Evolutionary conservation across 192 early-diverging fungal species (phyloP).

Genomic region (Glomus cerebriforme): DNA sequence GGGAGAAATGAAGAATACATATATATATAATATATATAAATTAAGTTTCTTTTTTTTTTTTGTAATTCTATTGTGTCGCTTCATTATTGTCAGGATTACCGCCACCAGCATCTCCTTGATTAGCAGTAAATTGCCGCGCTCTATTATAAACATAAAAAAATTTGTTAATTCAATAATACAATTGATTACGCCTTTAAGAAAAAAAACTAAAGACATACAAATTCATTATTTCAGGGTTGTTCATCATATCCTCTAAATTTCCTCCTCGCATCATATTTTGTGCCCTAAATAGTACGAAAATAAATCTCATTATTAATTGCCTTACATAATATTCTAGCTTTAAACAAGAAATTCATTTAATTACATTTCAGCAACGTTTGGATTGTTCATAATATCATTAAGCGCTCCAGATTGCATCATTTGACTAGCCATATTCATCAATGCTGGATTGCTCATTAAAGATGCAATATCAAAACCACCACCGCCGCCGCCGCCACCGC

Average conservation of each 20-base stretch:
- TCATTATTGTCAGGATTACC: conserved; percentile 24
- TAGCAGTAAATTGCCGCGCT: conserved; percentile 48
- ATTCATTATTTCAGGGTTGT: conserved; percentile 68
- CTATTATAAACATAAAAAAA: conserved; percentile 30
- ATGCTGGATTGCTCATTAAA: conserved; percentile 89
- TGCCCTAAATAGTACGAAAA: conserved; percentile 54
- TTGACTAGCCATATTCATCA: conserved; percentile 95
- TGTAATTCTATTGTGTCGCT: conserved; percentile 17
- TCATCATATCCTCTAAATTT: conserved; percentile 65
- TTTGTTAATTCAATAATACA: neutral
- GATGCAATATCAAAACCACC: conserved; percentile 78
- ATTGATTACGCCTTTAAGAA: neutral
- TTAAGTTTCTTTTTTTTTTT: no score
- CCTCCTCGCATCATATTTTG: conserved; percentile 77
- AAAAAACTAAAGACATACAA: conserved; percentile 37
- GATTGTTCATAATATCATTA: conserved; percentile 88
- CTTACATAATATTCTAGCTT: conserved; percentile 9
- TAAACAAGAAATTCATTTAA: neutral
- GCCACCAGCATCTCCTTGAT: conserved; percentile 42
- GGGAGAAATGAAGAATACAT: no score
- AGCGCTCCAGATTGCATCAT: conserved; percentile 88
- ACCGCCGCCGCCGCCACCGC: conserved; percentile 61
- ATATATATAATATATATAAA: no score
- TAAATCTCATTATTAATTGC: neutral
- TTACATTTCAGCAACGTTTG: conserved; percentile 82